A percentile compares a stretch with the other conserved stretches of the same genome.
Conservation (phyloP, 2,329 filamentous ascomycete genomes). For the Diaporthe eres region DNA sequence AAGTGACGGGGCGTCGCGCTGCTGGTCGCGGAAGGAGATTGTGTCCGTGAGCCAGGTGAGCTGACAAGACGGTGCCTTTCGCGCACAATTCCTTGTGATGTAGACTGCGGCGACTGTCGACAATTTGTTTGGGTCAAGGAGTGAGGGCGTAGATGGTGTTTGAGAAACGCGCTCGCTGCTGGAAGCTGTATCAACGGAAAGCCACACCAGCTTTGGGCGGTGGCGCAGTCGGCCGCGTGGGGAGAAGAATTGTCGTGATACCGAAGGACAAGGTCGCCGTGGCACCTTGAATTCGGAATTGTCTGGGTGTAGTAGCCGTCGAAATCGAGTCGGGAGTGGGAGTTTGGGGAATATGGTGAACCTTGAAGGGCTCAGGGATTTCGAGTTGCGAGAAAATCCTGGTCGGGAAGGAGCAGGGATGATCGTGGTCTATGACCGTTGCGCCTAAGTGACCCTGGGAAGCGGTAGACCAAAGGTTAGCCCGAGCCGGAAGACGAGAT, state of each 20-base stretch:
- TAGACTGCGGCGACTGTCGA: not conserved
- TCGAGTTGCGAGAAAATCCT: conserved; percentile 24
- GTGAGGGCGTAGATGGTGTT: not conserved
- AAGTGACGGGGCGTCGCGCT: conserved; percentile 4
- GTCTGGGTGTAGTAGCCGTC: conserved; percentile 32
- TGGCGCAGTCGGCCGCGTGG: conserved; percentile 23
- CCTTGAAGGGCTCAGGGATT: conserved; percentile 29
- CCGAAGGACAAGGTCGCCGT: conserved; percentile 22
- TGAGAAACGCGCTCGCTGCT: not conserved
- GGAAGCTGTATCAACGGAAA: conserved; percentile 12
- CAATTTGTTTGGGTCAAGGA: not conserved
- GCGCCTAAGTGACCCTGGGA: conserved; percentile 34
- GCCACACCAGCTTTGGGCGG: conserved; percentile 19
- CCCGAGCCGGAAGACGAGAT: conserved; percentile 9
- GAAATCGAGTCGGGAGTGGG: conserved; percentile 2
- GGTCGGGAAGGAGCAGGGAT: conserved; percentile 40
- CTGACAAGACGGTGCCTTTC: not conserved
- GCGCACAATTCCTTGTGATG: not conserved
- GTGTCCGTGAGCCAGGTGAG: not conserved
- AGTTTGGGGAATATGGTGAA: conserved; percentile 30
- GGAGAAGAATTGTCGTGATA: conserved; percentile 29
- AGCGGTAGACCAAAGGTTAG: conserved; percentile 23
- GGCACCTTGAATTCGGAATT: conserved; percentile 19
- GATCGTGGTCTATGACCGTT: conserved; percentile 42
- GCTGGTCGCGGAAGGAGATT: not conserved